These are phyloP conservation scores for Alternaria arborescens DNA, from an alignment of 2,329 filamentous ascomycete species.

Conservation along the genomic window DNA sequence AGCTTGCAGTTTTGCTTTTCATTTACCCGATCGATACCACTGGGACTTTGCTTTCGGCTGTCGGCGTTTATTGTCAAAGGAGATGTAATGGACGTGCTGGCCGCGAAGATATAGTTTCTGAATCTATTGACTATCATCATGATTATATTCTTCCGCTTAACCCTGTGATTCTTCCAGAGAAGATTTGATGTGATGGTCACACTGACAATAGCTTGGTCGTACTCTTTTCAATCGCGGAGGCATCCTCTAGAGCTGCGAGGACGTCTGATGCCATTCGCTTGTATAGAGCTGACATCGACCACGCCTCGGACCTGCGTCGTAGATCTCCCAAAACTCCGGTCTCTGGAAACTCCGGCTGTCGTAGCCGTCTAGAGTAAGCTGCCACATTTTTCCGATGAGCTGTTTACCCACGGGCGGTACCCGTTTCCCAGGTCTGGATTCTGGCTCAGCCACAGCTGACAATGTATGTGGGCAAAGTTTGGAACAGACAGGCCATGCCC, in stretches of 20 bases:
- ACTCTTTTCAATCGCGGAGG: background rate
- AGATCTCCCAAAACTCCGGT: slow-evolving; percentile 4
- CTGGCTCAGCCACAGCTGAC: slow-evolving; percentile 7
- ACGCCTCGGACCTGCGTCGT: slow-evolving; percentile 12
- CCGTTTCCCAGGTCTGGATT: background rate
- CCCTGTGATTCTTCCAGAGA: background rate
- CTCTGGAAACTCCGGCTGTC: background rate
- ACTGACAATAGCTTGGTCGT: background rate
- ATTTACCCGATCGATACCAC: slow-evolving; percentile 23
- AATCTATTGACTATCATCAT: slow-evolving; percentile 11
- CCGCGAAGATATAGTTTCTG: slow-evolving; percentile 12
- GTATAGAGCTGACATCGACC: background rate
- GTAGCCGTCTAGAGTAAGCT: slow-evolving; percentile 1
- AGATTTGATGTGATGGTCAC: background rate
- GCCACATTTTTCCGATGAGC: slow-evolving; percentile 4
- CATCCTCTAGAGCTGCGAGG: background rate
- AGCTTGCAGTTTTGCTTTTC: slow-evolving; percentile 6
- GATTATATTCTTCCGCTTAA: background rate
- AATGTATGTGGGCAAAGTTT: background rate
- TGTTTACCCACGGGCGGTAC: slow-evolving; percentile 5
- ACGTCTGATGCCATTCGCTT: background rate
- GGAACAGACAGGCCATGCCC: background rate
- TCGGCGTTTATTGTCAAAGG: slow-evolving; percentile 5
- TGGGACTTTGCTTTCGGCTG: slow-evolving; percentile 4
- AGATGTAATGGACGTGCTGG: slow-evolving; percentile 15